phyloP scores from a whole-genome alignment of 2,329 filamentous ascomycete genomes.

The Colletotrichum limetticola region DNA sequence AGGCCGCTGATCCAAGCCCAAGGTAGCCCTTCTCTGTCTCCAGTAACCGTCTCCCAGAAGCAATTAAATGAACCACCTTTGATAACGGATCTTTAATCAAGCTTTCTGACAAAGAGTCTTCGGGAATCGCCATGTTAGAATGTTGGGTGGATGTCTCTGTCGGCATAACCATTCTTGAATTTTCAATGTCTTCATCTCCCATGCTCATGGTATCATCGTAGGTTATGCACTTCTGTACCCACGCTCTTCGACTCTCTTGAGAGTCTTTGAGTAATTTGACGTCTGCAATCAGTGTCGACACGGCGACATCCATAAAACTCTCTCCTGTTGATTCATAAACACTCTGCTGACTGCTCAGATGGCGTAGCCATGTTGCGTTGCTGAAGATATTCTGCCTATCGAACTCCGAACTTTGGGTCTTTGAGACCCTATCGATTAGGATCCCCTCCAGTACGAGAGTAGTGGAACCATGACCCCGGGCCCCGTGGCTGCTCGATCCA shows the following conservation, averaged over 20 bases:
- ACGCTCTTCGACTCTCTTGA: not conserved
- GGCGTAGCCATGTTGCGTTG: slow-evolving; percentile 5
- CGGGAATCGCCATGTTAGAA: not conserved
- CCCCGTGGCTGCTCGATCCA: not conserved
- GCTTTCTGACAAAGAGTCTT: not conserved
- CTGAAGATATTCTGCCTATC: not conserved
- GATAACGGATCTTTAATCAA: slow-evolving; percentile 3
- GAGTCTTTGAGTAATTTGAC: not conserved
- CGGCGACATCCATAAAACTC: not conserved
- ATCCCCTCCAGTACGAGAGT: not conserved
- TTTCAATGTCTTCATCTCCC: not conserved
- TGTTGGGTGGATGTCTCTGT: not conserved
- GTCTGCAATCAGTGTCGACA: slow-evolving; percentile 10
- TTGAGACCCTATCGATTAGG: not conserved
- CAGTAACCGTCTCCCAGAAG: not conserved
- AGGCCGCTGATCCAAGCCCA: not conserved
- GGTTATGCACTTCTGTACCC: slow-evolving; percentile 6
- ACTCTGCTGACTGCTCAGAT: not conserved
- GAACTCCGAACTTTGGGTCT: not conserved
- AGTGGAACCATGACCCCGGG: not conserved
- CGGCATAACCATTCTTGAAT: not conserved
- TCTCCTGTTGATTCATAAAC: not conserved
- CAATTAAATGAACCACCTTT: slow-evolving; percentile 1
- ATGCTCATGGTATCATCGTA: not conserved
- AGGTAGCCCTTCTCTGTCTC: not conserved